Evolutionary conservation across 2,329 filamentous ascomycete genomes (phyloP), one percentile per base, ranked within the genome.

Genomic region (Penicillium sp.): DNA sequence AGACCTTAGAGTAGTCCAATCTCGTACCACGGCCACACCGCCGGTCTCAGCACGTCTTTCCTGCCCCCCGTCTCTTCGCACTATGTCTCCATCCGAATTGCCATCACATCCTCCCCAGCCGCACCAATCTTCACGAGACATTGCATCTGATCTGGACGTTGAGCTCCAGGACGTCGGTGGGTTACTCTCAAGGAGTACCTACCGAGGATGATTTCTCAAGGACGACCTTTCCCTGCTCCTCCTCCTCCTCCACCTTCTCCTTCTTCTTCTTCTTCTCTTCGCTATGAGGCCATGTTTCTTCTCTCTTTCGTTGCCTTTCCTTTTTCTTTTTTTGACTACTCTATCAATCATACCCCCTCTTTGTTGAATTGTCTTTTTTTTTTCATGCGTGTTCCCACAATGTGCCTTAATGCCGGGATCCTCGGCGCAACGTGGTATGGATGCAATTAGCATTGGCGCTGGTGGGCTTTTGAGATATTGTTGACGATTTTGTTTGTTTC

Each of bases 81-180:
- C n/a, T 4, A 24, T 13, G 4, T n/a, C 35, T 25, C 9, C 28
- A 4, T 7, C 40, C 3, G 8, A 29, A 29, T 29, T 29, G n/a
- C 25, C 18, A 25, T 42, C 48, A n/a, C 44, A 46, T 26, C 40
- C 50, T 6, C 56, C 55, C 9, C 58, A 60, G 27, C 51, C 54
- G 2, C 52, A 62, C 53, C 53, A 53, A 38, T 48, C 53, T 12
- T 51, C 63, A 18, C 47, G 54, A 1, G 56, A 60, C 12, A 44
- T 56, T 46, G 46, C 55, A 26, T 48, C 61, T 40, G 46, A 60
- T 48, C 43, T 59, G 45, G 51, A 65, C 46, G 49, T 67, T 25
- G 55, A 68, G 40, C 58, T 75, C 9, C 71, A 72, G 45, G 72
- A 75, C 59, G 66, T 74, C 3, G 71, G 73, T 1, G 71, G 73